These are phyloP conservation scores for Chlamydomonas schloesseri DNA, from an alignment of 139 green algal species.

Conservation along the genomic window DNA sequence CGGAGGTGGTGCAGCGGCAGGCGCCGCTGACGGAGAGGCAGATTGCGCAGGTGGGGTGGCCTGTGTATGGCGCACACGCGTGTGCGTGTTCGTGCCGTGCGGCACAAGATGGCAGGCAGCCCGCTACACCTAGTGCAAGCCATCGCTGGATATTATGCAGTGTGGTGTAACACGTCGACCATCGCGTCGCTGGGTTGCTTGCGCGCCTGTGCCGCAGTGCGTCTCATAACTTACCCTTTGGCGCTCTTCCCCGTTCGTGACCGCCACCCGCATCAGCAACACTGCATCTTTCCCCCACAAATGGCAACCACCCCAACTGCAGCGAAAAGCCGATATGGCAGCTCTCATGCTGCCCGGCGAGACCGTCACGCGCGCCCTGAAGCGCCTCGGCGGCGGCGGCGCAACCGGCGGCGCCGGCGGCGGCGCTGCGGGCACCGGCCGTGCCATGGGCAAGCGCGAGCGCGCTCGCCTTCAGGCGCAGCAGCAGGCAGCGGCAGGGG, in stretches of 20 bases:
- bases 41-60: conserved; percentile 49
- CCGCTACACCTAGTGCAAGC: too few relatives aligned
- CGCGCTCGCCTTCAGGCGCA: conserved; percentile 45
- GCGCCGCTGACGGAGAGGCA: conserved; percentile 66
- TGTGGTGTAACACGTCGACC: too few relatives aligned
- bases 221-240: too few relatives aligned
- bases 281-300: too few relatives aligned
- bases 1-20: conserved; percentile 40
- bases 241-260: too few relatives aligned
- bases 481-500: conserved; percentile 39
- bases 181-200: too few relatives aligned
- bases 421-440: not conserved
- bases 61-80: too few relatives aligned
- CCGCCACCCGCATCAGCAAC: too few relatives aligned
- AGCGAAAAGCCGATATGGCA: conserved; percentile 61
- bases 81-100: too few relatives aligned
- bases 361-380: conserved; percentile 70
- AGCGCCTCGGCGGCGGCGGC: conserved; percentile 66
- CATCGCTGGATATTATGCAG: too few relatives aligned
- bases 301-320: not conserved
- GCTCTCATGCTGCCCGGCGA: conserved; percentile 72
- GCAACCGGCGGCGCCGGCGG: not conserved
- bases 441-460: conserved; percentile 66
- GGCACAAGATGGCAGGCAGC: too few relatives aligned
- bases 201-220: too few relatives aligned